Evolutionary conservation across 495 filamentous ascomycete species (phyloP).

Genomic region (Ascodesmis nigricans): DNA sequence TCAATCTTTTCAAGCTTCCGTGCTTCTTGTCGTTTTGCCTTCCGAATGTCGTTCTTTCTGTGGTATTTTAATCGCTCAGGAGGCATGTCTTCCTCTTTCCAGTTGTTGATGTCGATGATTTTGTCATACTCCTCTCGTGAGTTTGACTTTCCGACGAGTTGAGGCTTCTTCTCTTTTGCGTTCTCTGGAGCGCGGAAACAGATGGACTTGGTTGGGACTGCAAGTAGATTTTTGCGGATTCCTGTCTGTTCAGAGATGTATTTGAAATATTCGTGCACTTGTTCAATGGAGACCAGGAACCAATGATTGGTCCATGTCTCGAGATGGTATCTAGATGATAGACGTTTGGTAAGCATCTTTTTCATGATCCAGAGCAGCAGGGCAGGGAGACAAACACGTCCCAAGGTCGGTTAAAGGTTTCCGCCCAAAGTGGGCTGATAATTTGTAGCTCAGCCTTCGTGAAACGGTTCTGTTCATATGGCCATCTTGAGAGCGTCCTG

Average conservation of each 20-base stretch:
- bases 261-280: constrained; percentile 10
- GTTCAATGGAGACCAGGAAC: constrained; percentile 13
- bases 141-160: constrained; percentile 8
- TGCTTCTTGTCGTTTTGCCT: constrained; percentile 1
- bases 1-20: constrained; percentile 4
- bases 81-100: constrained; percentile 4
- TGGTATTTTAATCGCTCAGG: too few relatives aligned
- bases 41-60: background rate
- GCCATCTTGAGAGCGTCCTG: too few relatives aligned
- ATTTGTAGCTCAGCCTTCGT: constrained; percentile 17
- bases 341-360: constrained; percentile 6
- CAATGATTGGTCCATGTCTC: constrained; percentile 9
- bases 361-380: background rate
- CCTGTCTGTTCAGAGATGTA: constrained; percentile 12
- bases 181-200: constrained; percentile 6
- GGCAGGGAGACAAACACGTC: constrained; percentile 12
- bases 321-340: constrained; percentile 10
- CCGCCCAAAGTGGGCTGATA: constrained; percentile 17
- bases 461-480: constrained; percentile 11
- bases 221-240: constrained; percentile 8
- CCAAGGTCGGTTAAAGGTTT: constrained; percentile 15
- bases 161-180: constrained; percentile 5
- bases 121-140: constrained; percentile 15
- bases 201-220: constrained; percentile 6
- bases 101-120: constrained; percentile 6